phyloP scores from a whole-genome alignment of 352 stramenopile genomes.

The Lagenidium giganteum region DNA sequence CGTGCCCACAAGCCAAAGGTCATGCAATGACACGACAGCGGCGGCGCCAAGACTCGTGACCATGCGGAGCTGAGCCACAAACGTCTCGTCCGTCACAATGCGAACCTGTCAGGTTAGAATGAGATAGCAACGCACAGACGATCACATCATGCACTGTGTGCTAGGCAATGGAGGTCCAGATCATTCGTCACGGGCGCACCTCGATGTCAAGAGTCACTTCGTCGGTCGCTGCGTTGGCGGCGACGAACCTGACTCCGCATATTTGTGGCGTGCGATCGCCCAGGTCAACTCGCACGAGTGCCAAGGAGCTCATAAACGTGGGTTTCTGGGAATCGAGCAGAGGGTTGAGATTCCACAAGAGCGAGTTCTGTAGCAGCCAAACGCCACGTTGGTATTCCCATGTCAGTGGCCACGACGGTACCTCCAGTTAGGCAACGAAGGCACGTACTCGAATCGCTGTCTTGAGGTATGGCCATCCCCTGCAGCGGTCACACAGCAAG shows the following conservation, averaged over 20 bases:
- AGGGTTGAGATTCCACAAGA: constrained; percentile 53
- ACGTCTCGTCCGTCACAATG: constrained; percentile 51
- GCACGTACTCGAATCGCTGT: constrained; percentile 54
- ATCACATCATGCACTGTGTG: background rate
- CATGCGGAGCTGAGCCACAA: constrained; percentile 62
- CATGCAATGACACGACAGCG: constrained; percentile 48
- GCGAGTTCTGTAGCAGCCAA: constrained; percentile 52
- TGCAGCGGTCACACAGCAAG: constrained; percentile 10
- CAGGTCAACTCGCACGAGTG: constrained; percentile 50
- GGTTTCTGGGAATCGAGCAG: constrained; percentile 53
- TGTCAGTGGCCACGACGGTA: too few species aligned
- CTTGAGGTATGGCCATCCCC: constrained; percentile 71
- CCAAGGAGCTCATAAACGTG: constrained; percentile 62
- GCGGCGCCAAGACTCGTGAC: constrained; percentile 55
- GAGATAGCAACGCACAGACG: background rate
- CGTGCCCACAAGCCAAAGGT: constrained; percentile 65
- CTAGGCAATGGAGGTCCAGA: background rate
- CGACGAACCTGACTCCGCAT: constrained; percentile 67
- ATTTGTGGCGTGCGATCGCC: constrained; percentile 54
- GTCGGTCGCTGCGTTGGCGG: constrained; percentile 41
- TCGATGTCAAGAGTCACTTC: constrained; percentile 72
- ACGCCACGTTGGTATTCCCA: too few species aligned
- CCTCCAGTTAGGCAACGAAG: background rate
- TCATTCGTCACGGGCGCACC: too few species aligned
- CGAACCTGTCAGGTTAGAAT: constrained; percentile 8